Percentiles rank a stretch among this genome's conserved stretches.
phyloP scores from a whole-genome alignment of 805 yeast species.

The Sugiyamaella marilandica region DNA sequence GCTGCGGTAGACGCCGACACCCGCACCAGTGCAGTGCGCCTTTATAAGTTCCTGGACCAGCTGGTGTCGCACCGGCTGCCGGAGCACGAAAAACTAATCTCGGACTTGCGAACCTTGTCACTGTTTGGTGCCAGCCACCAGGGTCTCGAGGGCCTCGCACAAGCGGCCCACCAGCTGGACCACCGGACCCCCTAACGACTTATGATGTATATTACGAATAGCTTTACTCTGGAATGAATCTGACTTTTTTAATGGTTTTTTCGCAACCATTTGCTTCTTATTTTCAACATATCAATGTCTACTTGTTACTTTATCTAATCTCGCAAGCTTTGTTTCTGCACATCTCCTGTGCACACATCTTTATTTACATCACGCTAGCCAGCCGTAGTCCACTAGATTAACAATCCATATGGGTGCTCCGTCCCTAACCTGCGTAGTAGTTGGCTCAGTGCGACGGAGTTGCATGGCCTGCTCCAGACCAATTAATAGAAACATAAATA shows the following conservation, averaged over 20 bases:
- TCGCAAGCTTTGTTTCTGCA: too few species aligned
- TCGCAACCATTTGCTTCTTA: too few species aligned
- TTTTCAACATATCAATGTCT: too few species aligned
- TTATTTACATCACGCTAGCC: too few species aligned
- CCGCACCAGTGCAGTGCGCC: not conserved
- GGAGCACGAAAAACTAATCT: conserved; percentile 8
- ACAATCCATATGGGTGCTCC: too few species aligned
- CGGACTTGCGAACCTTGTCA: not conserved
- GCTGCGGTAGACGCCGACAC: not conserved
- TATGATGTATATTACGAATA: not conserved
- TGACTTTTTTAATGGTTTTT: not conserved
- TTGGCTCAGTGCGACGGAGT: too few species aligned
- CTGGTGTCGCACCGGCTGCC: conserved; percentile 18
- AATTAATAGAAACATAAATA: too few species aligned
- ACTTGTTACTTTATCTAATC: too few species aligned
- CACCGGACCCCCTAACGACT: not conserved
- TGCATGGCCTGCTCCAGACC: too few species aligned
- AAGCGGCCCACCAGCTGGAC: conserved; percentile 17
- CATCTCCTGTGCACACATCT: too few species aligned
- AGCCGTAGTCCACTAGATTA: too few species aligned
- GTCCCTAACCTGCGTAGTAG: too few species aligned
- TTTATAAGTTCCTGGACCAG: conserved; percentile 14
- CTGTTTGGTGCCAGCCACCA: conserved; percentile 1
- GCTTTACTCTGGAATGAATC: not conserved
- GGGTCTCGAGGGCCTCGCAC: conserved; percentile 23